These are phyloP conservation scores for Phytophthora pluvialis DNA, from an alignment of 352 stramenopile genomes.

Conservation along the genomic window DNA sequence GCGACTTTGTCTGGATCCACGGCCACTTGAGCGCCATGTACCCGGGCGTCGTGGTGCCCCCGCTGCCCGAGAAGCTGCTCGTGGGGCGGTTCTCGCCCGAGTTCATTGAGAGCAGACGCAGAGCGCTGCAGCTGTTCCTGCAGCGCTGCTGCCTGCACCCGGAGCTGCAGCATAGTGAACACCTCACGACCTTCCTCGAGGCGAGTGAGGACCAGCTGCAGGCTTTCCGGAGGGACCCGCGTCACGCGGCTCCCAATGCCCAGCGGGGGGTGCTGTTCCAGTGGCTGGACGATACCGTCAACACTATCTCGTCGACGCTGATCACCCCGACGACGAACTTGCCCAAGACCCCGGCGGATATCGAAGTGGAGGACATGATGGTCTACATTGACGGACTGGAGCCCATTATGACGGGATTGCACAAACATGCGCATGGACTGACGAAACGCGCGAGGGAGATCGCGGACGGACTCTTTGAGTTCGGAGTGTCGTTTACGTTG, in stretches of 20 bases:
- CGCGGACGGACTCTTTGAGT: constrained; percentile 96
- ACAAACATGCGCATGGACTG: constrained; percentile 93
- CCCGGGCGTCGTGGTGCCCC: constrained; percentile 93
- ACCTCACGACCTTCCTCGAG: constrained; percentile 87
- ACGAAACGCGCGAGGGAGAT: constrained; percentile 96
- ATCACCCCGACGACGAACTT: constrained; percentile 57
- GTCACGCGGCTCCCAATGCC: constrained; percentile 51
- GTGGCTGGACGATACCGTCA: constrained; percentile 89
- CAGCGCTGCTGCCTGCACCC: constrained; percentile 81
- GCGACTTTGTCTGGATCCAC: constrained; percentile 97
- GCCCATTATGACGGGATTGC: constrained; percentile 95
- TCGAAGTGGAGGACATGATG: constrained; percentile 96
- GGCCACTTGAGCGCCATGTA: constrained; percentile 87
- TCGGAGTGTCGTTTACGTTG: constrained; percentile 95
- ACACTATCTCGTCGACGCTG: constrained; percentile 81
- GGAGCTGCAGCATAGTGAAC: constrained; percentile 84
- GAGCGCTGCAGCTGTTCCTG: constrained; percentile 83
- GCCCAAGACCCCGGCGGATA: constrained; percentile 90
- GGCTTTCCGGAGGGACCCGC: constrained; percentile 70
- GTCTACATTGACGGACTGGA: constrained; percentile 96
- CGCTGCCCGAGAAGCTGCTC: constrained; percentile 96
- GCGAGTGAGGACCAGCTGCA: constrained; percentile 74
- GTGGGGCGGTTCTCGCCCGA: constrained; percentile 94
- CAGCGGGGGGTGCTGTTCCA: constrained; percentile 79
- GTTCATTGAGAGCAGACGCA: constrained; percentile 89